These are phyloP conservation scores for Cordyceps fumosorosea DNA, from an alignment of 2,329 filamentous ascomycete genomes.

Conservation along the genomic window DNA sequence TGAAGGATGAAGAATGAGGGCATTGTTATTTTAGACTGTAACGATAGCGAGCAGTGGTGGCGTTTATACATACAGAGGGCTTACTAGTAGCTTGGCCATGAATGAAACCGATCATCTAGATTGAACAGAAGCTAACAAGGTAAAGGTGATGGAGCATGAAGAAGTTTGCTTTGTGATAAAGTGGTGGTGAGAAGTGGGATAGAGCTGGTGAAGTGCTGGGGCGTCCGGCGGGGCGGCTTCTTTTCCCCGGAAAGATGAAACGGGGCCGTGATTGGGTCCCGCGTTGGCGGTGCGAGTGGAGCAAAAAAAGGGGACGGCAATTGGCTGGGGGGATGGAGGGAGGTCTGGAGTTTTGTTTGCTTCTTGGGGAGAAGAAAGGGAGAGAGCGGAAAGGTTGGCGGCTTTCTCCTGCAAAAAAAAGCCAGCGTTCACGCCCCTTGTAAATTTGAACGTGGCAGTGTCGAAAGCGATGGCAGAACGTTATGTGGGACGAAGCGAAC, in stretches of 20 bases:
- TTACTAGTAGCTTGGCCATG: no score
- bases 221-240: slow-evolving; percentile 13
- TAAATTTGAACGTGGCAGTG: no score
- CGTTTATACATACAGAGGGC: neutral
- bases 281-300: slow-evolving; percentile 11
- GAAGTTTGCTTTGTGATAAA: no score
- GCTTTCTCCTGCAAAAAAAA: no score
- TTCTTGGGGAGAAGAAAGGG: neutral
- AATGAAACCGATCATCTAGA: no score
- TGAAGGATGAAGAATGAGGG: no score
- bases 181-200: no score
- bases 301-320: neutral
- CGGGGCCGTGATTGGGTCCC: slow-evolving; percentile 20
- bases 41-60: neutral
- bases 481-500: neutral
- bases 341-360: neutral
- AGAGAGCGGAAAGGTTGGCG: no score
- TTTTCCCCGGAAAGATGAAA: slow-evolving; percentile 23
- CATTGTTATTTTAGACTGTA: neutral
- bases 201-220: neutral
- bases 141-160: no score
- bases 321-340: neutral
- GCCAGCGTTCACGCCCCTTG: no score
- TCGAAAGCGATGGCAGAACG: no score
- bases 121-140: no score